Conservation (phyloP, 352 stramenopile species). For the Phytophthora cryptogea region DNA sequence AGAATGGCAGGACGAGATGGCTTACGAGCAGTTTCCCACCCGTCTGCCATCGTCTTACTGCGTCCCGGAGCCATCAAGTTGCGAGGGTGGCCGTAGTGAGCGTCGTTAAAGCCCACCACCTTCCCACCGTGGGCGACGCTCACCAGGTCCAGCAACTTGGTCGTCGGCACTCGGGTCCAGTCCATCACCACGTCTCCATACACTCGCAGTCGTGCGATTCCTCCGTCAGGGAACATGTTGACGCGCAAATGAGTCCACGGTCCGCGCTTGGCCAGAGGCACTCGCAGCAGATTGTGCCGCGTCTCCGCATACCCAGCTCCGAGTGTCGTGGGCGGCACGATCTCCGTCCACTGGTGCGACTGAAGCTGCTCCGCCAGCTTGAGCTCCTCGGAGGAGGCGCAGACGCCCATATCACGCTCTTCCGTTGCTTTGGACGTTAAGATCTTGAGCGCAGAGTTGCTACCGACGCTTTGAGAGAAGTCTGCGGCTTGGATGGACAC, state of each 20-base stretch:
- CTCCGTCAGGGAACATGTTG: slow-evolving; percentile 94
- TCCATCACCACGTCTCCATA: slow-evolving; percentile 72
- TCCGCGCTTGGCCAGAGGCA: slow-evolving; percentile 36
- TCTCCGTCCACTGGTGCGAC: slow-evolving; percentile 65
- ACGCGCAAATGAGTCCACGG: slow-evolving; percentile 90
- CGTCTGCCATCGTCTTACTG: slow-evolving; percentile 93
- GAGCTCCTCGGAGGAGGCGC: slow-evolving; percentile 46
- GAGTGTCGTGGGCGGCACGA: slow-evolving; percentile 56
- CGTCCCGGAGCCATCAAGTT: slow-evolving; percentile 89
- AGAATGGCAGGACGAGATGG: slow-evolving; percentile 80
- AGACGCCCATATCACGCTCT: slow-evolving; percentile 59
- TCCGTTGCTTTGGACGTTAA: slow-evolving; percentile 45
- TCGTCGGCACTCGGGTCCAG: slow-evolving; percentile 55
- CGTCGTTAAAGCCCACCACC: slow-evolving; percentile 92
- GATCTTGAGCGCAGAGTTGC: slow-evolving; percentile 40
- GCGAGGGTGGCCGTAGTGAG: slow-evolving; percentile 94
- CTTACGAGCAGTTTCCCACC: slow-evolving; percentile 95
- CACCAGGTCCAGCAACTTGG: slow-evolving; percentile 85
- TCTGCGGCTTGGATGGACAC: slow-evolving; percentile 89
- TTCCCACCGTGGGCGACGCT: slow-evolving; percentile 81
- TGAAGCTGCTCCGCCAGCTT: slow-evolving; percentile 50
- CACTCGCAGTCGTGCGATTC: slow-evolving; percentile 89
- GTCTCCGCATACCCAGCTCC: slow-evolving; percentile 85
- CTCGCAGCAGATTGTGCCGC: slow-evolving; percentile 84
- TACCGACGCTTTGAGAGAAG: slow-evolving; percentile 33